Evolutionary conservation across 2,329 filamentous ascomycete genomes (phyloP), one percentile per base, ranked within the genome.

Genomic region (Sordariomycetes sp.): DNA sequence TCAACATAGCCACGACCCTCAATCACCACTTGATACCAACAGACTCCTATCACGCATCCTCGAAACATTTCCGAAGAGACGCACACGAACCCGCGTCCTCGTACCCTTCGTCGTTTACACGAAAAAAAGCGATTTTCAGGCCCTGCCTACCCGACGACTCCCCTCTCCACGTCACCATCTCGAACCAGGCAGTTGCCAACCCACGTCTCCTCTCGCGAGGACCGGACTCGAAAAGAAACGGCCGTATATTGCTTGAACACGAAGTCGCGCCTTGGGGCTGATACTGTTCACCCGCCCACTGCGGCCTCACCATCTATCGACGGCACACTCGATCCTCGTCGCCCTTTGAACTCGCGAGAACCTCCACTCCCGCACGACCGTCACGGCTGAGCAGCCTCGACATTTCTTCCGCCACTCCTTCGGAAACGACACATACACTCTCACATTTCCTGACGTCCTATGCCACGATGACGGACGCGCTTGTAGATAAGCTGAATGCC

Each of bases 401-500:
- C n/a, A 39, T n/a, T 45, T 17, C 39, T 45, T 32, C 12, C 36
- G 3, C 36, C 10, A 39, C 10, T 3, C 36, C 3, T 13, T 22
- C 45, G 10, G n/a, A 22, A 22, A 8, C n/a, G 4, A 8, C 32
- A 56, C 22, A 15, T 39, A 39, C 42, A 28, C 32, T 34, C 35
- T 35, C 39, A 10, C 8, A 20, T 22, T 32, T 24, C 22, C 54
- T n/a, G 13, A 25, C 57, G 62, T 62, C 64, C 63, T 61, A 65
- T 63, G 62, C 67, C 64, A 66, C 53, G 59, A 75, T 75, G 73
- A 67, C 73, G 64, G 72, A 75, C 65, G 70, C 73, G 66, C 67
- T 75, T 63, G 70, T 68, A 69, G 72, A 76, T 59, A 69, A 73
- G 68, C 67, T 76, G 62, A 70, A 70, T 67, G 69, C 64, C 61